These are phyloP conservation scores for Rhodotorula taiwanensis DNA, from an alignment of 768 basidiomycete genomes.

Conservation along the genomic window DNA sequence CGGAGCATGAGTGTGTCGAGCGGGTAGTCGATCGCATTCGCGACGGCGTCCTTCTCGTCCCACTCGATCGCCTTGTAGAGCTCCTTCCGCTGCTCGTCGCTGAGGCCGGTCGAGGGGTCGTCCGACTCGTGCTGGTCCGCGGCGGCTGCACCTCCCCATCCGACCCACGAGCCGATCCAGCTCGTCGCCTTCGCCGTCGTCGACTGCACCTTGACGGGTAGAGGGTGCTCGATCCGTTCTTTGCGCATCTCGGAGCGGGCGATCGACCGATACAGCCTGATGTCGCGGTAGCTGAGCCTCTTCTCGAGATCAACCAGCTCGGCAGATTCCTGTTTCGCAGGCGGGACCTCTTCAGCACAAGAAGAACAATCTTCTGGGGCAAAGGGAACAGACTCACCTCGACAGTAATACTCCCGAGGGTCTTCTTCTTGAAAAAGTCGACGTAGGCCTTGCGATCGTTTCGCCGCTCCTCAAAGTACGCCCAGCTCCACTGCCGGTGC, in stretches of 20 bases:
- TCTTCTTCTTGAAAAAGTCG: conserved; percentile 67
- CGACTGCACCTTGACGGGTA: conserved; percentile 57
- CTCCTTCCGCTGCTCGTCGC: conserved; percentile 80
- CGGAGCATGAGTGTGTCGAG: conserved; percentile 72
- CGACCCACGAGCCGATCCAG: conserved; percentile 70
- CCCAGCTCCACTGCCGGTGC: conserved; percentile 83
- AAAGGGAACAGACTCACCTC: conserved; percentile 48
- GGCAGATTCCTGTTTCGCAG: conserved; percentile 13
- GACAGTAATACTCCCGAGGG: conserved; percentile 54
- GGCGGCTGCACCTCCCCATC: conserved; percentile 42
- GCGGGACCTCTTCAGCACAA: conserved; percentile 38
- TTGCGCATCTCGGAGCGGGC: conserved; percentile 80
- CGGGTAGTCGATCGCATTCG: conserved; percentile 62
- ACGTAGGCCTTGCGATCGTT: conserved; percentile 82
- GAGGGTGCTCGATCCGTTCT: conserved; percentile 68
- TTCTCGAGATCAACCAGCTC: conserved; percentile 61
- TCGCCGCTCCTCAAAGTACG: conserved; percentile 75
- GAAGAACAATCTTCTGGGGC: not conserved
- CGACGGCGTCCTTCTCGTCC: conserved; percentile 73
- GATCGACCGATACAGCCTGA: conserved; percentile 94
- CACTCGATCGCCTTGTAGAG: conserved; percentile 86
- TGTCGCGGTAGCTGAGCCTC: conserved; percentile 85
- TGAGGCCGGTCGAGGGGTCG: conserved; percentile 53
- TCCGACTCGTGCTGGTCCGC: conserved; percentile 22
- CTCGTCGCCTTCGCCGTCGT: conserved; percentile 39